phyloP scores from a whole-genome alignment of 139 green algal genomes.

The Chlamydomonas asymmetrica region DNA sequence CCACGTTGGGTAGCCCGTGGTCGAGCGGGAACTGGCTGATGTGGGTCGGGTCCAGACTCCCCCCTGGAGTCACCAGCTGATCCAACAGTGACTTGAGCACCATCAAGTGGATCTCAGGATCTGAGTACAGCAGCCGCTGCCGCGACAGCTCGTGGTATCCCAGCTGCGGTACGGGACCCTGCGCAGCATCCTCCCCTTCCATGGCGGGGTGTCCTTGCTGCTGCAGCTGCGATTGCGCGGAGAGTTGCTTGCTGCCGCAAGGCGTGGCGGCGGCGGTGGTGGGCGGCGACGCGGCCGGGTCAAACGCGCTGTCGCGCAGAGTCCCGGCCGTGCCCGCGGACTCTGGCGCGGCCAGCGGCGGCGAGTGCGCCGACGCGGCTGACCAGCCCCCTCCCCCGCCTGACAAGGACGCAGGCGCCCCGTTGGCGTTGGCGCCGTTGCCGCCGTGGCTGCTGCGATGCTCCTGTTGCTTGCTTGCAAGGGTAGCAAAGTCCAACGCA shows the following conservation, averaged over 20 bases:
- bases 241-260: too few relatives aligned
- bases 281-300: background rate
- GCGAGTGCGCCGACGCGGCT: too few relatives aligned
- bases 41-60: conserved; percentile 52
- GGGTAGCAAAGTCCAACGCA: too few relatives aligned
- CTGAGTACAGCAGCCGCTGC: conserved; percentile 32
- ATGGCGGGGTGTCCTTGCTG: too few relatives aligned
- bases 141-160: conserved; percentile 9
- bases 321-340: too few relatives aligned
- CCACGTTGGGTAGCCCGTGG: conserved; percentile 42
- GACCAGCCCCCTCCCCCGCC: too few relatives aligned
- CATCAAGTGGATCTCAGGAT: conserved; percentile 47
- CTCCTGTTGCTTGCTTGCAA: too few relatives aligned
- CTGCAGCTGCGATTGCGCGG: too few relatives aligned
- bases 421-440: too few relatives aligned
- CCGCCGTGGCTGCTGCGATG: too few relatives aligned
- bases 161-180: background rate
- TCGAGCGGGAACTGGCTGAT: conserved; percentile 34
- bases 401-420: too few relatives aligned
- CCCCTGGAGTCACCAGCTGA: conserved; percentile 45
- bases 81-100: conserved; percentile 58
- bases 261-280: background rate
- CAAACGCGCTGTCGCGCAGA: background rate
- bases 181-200: background rate
- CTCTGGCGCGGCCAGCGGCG: too few relatives aligned